Evolutionary conservation across 768 basidiomycete genomes (phyloP).

Genomic region (Pleurotus pulmonarius): DNA sequence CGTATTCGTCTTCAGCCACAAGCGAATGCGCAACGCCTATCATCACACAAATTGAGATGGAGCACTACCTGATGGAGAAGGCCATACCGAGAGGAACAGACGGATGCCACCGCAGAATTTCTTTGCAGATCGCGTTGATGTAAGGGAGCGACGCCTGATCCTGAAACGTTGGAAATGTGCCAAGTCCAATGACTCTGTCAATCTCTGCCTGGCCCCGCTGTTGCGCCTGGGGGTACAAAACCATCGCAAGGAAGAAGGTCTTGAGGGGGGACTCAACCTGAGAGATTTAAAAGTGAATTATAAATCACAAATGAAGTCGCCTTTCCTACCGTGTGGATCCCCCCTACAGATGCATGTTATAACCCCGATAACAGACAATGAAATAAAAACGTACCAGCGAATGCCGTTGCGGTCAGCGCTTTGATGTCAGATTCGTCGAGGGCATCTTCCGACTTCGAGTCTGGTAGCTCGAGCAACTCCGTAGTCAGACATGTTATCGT

Average conservation of each 20-base stretch:
- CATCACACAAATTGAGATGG: neutral
- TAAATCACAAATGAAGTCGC: neutral
- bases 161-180: conserved; percentile 13
- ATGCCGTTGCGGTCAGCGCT: conserved; percentile 4
- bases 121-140: conserved; percentile 15
- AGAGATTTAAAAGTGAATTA: neutral
- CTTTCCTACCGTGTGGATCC: conserved; percentile 1
- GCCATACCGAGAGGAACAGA: conserved; percentile 15
- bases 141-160: conserved; percentile 9
- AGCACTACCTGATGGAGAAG: neutral
- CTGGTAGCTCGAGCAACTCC: neutral
- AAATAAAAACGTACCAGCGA: neutral
- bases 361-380: neutral
- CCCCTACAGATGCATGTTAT: neutral
- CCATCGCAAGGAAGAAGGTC: conserved; percentile 14
- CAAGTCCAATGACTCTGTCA: conserved; percentile 17
- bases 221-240: conserved; percentile 14
- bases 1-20: conserved; percentile 1
- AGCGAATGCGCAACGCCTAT: conserved; percentile 1
- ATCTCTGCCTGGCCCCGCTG: conserved; percentile 16
- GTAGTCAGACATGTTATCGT: neutral
- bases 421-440: neutral
- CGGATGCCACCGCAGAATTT: conserved; percentile 17
- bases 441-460: neutral
- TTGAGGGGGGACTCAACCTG: conserved; percentile 1